These are phyloP conservation scores for Lobosporangium transversale DNA, from an alignment of 192 early-diverging fungal species.

Conservation along the genomic window DNA sequence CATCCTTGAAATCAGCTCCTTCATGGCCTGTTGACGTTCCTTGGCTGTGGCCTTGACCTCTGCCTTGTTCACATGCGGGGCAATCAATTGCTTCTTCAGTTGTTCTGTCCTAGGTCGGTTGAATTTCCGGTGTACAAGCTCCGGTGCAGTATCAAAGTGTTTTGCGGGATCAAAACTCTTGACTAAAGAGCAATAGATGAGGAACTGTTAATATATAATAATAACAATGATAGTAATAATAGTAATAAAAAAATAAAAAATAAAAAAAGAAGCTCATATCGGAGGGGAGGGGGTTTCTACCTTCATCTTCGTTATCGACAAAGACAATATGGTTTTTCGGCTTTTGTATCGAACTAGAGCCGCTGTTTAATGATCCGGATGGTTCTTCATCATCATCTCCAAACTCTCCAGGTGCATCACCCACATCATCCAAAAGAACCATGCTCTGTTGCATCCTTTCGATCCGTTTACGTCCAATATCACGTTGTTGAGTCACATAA, in stretches of 20 bases:
- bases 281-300: constrained; percentile 22
- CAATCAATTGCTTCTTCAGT: constrained; percentile 58
- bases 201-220: too few species aligned
- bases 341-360: constrained; percentile 27
- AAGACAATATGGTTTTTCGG: constrained; percentile 80
- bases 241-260: neutral
- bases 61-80: constrained; percentile 50
- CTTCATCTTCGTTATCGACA: constrained; percentile 74
- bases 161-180: constrained; percentile 79
- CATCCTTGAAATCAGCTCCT: constrained; percentile 79
- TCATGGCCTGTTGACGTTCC: constrained; percentile 60
- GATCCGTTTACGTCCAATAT: constrained; percentile 83
- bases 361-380: constrained; percentile 21
- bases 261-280: constrained; percentile 6
- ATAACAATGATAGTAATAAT: too few species aligned
- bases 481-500: constrained; percentile 85
- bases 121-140: constrained; percentile 81
- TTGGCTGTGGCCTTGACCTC: constrained; percentile 59
- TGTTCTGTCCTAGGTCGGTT: constrained; percentile 77
- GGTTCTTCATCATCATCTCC: constrained; percentile 51
- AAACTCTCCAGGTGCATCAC: constrained; percentile 46
- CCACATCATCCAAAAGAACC: constrained; percentile 72
- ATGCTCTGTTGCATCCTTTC: constrained; percentile 76
- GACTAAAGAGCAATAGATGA: constrained; percentile 59
- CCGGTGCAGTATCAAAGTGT: constrained; percentile 85